phyloP scores from a whole-genome alignment of 495 filamentous ascomycete species.

The Evernia prunastri region DNA sequence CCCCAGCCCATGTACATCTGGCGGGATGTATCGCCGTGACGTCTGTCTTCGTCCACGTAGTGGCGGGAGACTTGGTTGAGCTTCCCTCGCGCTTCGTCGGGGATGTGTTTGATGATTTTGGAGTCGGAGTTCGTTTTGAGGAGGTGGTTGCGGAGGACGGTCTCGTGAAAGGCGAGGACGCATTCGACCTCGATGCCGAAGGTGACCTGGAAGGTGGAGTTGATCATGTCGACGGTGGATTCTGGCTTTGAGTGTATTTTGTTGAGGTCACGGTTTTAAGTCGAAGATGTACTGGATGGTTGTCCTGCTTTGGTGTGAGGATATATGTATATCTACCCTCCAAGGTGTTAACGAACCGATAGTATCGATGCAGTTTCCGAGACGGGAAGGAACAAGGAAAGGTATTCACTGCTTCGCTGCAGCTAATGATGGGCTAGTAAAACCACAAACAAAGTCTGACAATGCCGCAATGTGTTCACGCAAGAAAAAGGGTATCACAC shows the following conservation, averaged over 20 bases:
- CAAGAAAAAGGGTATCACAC: not conserved
- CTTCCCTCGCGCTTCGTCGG: constrained; percentile 8
- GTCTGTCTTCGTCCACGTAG: constrained; percentile 6
- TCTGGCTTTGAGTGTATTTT: not conserved
- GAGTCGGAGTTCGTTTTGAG: not conserved
- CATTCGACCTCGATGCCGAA: constrained; percentile 29
- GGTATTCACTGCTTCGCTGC: accelerated
- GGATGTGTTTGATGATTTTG: constrained; percentile 21
- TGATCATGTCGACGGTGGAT: constrained; percentile 9
- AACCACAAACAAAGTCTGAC: not conserved
- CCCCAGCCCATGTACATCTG: constrained; percentile 26
- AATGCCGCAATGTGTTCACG: not conserved
- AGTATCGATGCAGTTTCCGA: not conserved
- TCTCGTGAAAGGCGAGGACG: constrained; percentile 25
- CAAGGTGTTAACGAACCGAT: not conserved
- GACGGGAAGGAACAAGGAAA: not conserved
- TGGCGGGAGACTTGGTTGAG: constrained; percentile 6
- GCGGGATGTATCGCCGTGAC: constrained; percentile 1
- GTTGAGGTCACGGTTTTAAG: not conserved
- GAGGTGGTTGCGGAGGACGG: constrained; percentile 21
- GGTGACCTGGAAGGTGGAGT: constrained; percentile 16
- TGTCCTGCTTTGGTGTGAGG: not conserved
- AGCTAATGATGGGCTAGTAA: not conserved
- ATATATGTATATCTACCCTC: not conserved
- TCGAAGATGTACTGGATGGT: not conserved